phyloP scores from a whole-genome alignment of 495 filamentous ascomycete genomes.

The Penicillium daleae region DNA sequence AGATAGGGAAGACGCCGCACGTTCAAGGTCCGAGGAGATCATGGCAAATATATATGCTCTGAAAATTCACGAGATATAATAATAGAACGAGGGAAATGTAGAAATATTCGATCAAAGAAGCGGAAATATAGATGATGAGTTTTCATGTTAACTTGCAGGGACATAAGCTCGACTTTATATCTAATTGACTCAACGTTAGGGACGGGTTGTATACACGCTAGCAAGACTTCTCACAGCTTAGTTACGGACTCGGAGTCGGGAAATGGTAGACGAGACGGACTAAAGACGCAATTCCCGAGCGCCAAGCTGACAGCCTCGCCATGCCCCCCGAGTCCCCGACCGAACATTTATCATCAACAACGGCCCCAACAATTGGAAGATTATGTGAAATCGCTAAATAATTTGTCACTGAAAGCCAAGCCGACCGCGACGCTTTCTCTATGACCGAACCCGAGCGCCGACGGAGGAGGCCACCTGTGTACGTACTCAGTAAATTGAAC shows the following conservation, averaged over 20 bases:
- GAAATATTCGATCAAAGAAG: neutral
- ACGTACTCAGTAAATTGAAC: conserved; percentile 15
- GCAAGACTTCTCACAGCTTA: neutral
- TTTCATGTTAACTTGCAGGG: neutral
- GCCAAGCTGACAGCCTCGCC: neutral
- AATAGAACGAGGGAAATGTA: neutral
- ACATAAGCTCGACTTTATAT: neutral
- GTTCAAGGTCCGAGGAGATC: neutral
- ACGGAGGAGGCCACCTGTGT: conserved; percentile 54
- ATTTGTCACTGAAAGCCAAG: no score
- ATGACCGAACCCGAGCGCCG: conserved; percentile 46
- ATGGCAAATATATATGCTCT: neutral
- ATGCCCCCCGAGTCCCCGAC: no score
- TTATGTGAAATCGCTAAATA: no score
- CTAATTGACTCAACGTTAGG: neutral
- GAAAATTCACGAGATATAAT: neutral
- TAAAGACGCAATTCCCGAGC: conserved; percentile 30
- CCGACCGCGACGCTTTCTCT: neutral
- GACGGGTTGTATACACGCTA: neutral
- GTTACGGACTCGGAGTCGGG: conserved; percentile 21
- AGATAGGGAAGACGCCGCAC: neutral
- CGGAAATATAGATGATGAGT: neutral
- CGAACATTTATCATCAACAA: no score
- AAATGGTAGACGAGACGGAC: conserved; percentile 33
- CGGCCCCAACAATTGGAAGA: no score